These are phyloP conservation scores for Ballota nigra DNA, from an alignment of 257 asterid genomes.

Conservation along the genomic window DNA sequence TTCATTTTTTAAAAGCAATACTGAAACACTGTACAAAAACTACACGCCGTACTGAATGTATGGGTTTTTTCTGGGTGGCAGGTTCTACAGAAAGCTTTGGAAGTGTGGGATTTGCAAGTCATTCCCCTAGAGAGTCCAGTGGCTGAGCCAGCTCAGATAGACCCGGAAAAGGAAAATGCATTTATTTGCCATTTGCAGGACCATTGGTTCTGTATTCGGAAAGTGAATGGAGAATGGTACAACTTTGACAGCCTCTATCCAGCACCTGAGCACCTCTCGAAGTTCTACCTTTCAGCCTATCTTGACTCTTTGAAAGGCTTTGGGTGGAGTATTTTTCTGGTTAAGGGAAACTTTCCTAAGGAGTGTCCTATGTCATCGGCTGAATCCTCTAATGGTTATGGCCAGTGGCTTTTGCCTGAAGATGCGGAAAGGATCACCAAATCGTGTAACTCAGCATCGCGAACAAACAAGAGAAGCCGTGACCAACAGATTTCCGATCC, in stretches of 20 bases:
- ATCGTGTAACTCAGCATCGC: slow-evolving; percentile 52
- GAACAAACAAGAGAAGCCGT: slow-evolving; percentile 25
- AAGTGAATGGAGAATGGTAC: slow-evolving; percentile 89
- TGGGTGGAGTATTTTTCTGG: slow-evolving; percentile 97
- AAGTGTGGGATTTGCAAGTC: slow-evolving; percentile 93
- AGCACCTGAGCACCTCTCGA: slow-evolving; percentile 93
- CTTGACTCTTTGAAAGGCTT: slow-evolving; percentile 76
- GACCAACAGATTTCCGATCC: slow-evolving; percentile 29
- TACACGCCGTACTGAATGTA: neutral
- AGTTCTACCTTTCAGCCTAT: slow-evolving; percentile 94
- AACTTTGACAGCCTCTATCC: slow-evolving; percentile 64
- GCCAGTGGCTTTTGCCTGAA: slow-evolving; percentile 93
- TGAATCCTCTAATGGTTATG: slow-evolving; percentile 77
- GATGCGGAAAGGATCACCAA: slow-evolving; percentile 90
- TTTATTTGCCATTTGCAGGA: slow-evolving; percentile 86
- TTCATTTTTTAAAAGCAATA: neutral
- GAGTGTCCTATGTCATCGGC: slow-evolving; percentile 79
- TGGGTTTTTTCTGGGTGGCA: slow-evolving; percentile 25
- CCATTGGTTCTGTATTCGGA: slow-evolving; percentile 96
- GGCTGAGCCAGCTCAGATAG: slow-evolving; percentile 89
- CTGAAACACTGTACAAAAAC: neutral
- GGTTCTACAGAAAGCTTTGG: slow-evolving; percentile 90
- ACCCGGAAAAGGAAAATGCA: slow-evolving; percentile 87
- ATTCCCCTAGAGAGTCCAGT: slow-evolving; percentile 91
- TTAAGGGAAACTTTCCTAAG: slow-evolving; percentile 81